A percentile compares a stretch with the other conserved stretches of the same genome.
These are phyloP conservation scores for Phyllosticta capitalensis DNA, from an alignment of 2,329 filamentous ascomycete species.

Conservation along the genomic window DNA sequence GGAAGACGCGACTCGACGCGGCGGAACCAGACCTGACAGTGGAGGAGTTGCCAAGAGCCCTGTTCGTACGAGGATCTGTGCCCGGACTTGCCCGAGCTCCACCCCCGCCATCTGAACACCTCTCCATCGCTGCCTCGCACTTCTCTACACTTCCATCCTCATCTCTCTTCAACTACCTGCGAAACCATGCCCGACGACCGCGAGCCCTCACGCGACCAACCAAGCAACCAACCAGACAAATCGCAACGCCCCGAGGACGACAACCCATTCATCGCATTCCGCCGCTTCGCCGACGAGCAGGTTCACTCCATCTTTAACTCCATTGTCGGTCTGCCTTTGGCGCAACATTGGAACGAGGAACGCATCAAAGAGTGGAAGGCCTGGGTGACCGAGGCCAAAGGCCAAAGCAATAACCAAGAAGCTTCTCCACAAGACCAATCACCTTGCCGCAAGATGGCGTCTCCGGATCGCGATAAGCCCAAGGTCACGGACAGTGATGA, in stretches of 20 bases:
- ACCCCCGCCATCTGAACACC: background rate
- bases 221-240: constrained; percentile 23
- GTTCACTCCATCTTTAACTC: constrained; percentile 45
- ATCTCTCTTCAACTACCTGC: background rate
- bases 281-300: constrained; percentile 50
- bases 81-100: constrained; percentile 7
- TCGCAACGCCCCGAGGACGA: background rate
- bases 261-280: constrained; percentile 48
- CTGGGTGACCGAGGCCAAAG: background rate
- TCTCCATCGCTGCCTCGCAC: background rate
- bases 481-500: constrained; percentile 5
- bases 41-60: background rate
- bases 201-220: background rate
- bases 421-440: background rate
- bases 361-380: background rate
- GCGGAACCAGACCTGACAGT: background rate
- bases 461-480: constrained; percentile 3
- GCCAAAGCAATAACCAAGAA: background rate
- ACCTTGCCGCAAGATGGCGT: constrained; percentile 1
- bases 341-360: constrained; percentile 17
- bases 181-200: constrained; percentile 4
- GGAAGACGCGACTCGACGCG: background rate
- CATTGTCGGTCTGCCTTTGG: constrained; percentile 38
- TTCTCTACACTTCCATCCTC: background rate
- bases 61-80: background rate